A percentile compares a stretch with the other conserved stretches of the same genome.
These are phyloP conservation scores for Chondrus crispus DNA, from an alignment of 23 red algal genomes.

Conservation along the genomic window DNA sequence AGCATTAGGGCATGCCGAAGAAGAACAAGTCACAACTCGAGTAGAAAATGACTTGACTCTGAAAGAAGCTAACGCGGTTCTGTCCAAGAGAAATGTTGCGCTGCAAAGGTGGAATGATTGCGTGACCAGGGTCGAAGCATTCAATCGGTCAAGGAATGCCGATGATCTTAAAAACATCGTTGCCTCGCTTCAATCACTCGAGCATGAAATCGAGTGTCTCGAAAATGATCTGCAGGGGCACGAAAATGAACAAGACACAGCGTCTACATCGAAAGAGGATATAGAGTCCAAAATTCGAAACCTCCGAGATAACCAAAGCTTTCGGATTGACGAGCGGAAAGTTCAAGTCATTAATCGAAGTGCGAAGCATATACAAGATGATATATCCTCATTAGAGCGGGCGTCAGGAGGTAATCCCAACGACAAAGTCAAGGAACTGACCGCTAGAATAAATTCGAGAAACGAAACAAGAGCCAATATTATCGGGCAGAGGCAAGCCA, in stretches of 20 bases:
- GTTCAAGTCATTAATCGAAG: not conserved
- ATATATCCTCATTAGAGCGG: conserved; percentile 18
- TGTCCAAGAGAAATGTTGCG: conserved; percentile 3
- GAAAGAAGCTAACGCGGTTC: not conserved
- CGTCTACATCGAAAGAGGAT: conserved; percentile 25
- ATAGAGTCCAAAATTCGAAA: conserved; percentile 61
- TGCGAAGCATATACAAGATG: conserved; percentile 21
- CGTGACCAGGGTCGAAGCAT: conserved; percentile 19
- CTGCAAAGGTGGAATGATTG: conserved; percentile 29
- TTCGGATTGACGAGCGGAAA: conserved; percentile 24
- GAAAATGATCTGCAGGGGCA: conserved; percentile 35
- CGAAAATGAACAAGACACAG: conserved; percentile 52
- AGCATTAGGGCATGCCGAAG: conserved; percentile 22
- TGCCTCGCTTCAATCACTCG: conserved; percentile 6
- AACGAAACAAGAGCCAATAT: not conserved
- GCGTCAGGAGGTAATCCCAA: conserved; percentile 12
- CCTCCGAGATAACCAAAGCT: conserved; percentile 66
- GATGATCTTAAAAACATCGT: conserved; percentile 22
- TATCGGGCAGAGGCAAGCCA: conserved; percentile 30
- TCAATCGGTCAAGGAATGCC: conserved; percentile 26
- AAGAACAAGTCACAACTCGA: conserved; percentile 21
- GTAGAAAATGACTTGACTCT: not conserved
- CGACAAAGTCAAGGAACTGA: conserved; percentile 10
- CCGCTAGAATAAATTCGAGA: not conserved
- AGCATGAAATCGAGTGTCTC: conserved; percentile 22